These are phyloP conservation scores for Metschnikowia dekortorum DNA, from an alignment of 805 yeast genomes.

Conservation along the genomic window DNA sequence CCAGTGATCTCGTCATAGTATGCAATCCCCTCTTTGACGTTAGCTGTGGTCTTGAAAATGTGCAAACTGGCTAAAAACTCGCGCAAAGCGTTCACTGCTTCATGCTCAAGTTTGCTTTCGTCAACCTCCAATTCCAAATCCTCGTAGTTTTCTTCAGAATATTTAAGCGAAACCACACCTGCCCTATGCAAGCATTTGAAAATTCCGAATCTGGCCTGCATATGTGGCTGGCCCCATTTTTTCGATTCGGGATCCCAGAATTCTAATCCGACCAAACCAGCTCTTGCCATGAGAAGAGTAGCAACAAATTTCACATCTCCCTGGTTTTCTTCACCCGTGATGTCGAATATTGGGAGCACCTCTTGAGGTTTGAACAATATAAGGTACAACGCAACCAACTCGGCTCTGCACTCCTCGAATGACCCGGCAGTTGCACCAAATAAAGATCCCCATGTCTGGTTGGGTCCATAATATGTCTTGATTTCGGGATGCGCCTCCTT, in stretches of 20 bases:
- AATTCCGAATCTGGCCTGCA: slow-evolving; percentile 88
- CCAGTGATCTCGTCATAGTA: slow-evolving; percentile 67
- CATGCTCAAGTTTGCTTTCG: slow-evolving; percentile 55
- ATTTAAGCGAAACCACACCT: slow-evolving; percentile 55
- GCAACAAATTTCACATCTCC: slow-evolving; percentile 63
- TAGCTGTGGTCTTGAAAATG: slow-evolving; percentile 73
- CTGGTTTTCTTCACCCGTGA: slow-evolving; percentile 51
- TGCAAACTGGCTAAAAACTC: slow-evolving; percentile 71
- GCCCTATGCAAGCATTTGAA: slow-evolving; percentile 69
- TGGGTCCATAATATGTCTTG: slow-evolving; percentile 65
- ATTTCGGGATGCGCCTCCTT: slow-evolving; percentile 62
- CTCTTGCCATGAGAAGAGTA: slow-evolving; percentile 79
- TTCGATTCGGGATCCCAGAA: slow-evolving; percentile 78
- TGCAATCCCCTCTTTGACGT: slow-evolving; percentile 56
- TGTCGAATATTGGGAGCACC: slow-evolving; percentile 71
- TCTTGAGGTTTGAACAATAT: slow-evolving; percentile 58
- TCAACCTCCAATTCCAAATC: slow-evolving; percentile 63
- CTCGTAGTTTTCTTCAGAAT: slow-evolving; percentile 44
- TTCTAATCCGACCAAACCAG: slow-evolving; percentile 78
- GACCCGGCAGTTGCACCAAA: slow-evolving; percentile 83
- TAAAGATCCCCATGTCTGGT: slow-evolving; percentile 87
- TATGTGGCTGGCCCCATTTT: slow-evolving; percentile 94
- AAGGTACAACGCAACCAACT: slow-evolving; percentile 78
- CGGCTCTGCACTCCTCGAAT: slow-evolving; percentile 92
- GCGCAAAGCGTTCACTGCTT: slow-evolving; percentile 70